Evolutionary conservation across 441 rosid species (phyloP).

Genomic region (Adansonia gregorii): DNA sequence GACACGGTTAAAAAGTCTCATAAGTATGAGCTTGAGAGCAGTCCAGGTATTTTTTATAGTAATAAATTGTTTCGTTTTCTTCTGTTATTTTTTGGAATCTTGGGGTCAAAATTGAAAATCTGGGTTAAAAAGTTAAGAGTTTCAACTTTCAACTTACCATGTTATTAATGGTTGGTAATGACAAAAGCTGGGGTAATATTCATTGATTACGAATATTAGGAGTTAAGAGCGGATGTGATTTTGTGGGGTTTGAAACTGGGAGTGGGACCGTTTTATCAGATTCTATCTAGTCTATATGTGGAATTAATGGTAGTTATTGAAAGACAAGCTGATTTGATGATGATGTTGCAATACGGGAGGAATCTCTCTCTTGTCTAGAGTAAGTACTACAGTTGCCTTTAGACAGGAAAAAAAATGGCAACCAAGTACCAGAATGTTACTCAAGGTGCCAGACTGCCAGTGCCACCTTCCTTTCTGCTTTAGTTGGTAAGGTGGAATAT

Average conservation of each 20-base stretch:
- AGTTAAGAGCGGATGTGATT: slow-evolving; percentile 26
- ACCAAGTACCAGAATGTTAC: slow-evolving; percentile 12
- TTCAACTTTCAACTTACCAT: background rate
- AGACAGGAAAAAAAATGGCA: background rate
- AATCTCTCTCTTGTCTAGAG: slow-evolving; percentile 36
- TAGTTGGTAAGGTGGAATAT: background rate
- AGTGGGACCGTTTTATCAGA: slow-evolving; percentile 54
- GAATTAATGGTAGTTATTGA: slow-evolving; percentile 44
- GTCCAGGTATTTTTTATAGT: slow-evolving; percentile 44
- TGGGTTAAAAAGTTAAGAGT: slow-evolving; percentile 14
- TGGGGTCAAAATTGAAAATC: background rate
- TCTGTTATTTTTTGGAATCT: slow-evolving; percentile 7
- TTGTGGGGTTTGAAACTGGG: slow-evolving; percentile 37
- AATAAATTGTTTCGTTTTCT: background rate
- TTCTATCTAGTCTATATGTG: slow-evolving; percentile 45
- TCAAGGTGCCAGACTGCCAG: background rate
- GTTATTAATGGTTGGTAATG: slow-evolving; percentile 16
- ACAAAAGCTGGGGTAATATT: slow-evolving; percentile 7
- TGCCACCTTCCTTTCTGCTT: slow-evolving; percentile 13
- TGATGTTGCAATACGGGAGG: slow-evolving; percentile 36
- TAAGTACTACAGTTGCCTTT: slow-evolving; percentile 35
- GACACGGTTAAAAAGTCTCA: slow-evolving; percentile 62
- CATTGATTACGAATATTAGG: background rate
- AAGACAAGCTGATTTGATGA: slow-evolving; percentile 33
- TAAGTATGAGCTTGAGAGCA: slow-evolving; percentile 51